Evolutionary conservation across 2,329 filamentous ascomycete genomes (phyloP).

Genomic region (Amphichorda felina): DNA sequence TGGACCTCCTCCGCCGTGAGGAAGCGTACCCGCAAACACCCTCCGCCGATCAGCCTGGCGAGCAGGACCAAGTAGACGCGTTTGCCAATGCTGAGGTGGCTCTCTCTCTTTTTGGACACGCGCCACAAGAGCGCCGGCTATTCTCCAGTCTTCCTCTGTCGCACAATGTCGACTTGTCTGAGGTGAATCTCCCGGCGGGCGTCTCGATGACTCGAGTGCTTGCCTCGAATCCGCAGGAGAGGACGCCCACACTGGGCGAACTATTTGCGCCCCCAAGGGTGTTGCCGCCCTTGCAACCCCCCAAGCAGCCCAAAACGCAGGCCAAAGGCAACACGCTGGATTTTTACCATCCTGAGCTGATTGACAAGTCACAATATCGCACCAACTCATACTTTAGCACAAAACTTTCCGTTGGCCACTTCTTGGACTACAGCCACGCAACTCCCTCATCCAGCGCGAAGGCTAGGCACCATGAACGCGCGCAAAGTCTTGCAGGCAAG

Average conservation of each 20-base stretch:
- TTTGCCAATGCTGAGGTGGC: constrained; percentile 27
- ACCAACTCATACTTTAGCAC: constrained; percentile 55
- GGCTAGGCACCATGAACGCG: constrained; percentile 59
- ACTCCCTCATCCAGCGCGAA: constrained; percentile 40
- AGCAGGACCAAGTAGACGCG: constrained; percentile 22
- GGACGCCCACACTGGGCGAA: constrained; percentile 56
- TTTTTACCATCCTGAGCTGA: constrained; percentile 41
- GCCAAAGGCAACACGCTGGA: constrained; percentile 48
- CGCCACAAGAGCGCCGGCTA: constrained; percentile 61
- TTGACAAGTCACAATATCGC: constrained; percentile 41
- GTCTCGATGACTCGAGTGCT: constrained; percentile 37
- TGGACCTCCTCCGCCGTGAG: constrained; percentile 51
- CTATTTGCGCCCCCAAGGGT: constrained; percentile 58
- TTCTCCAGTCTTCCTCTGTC: constrained; percentile 65
- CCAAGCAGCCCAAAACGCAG: constrained; percentile 58
- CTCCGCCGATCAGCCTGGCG: constrained; percentile 19
- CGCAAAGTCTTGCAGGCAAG: constrained; percentile 52
- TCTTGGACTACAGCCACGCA: constrained; percentile 58
- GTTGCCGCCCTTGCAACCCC: constrained; percentile 55
- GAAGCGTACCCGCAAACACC: constrained; percentile 33
- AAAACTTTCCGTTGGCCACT: constrained; percentile 53
- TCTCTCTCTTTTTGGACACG: constrained; percentile 66
- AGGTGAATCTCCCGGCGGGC: constrained; percentile 57
- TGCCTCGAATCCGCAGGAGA: constrained; percentile 27
- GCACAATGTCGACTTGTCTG: constrained; percentile 15